These are phyloP conservation scores for Penicillium sp. DNA, from an alignment of 2,329 filamentous ascomycete species.

Conservation along the genomic window DNA sequence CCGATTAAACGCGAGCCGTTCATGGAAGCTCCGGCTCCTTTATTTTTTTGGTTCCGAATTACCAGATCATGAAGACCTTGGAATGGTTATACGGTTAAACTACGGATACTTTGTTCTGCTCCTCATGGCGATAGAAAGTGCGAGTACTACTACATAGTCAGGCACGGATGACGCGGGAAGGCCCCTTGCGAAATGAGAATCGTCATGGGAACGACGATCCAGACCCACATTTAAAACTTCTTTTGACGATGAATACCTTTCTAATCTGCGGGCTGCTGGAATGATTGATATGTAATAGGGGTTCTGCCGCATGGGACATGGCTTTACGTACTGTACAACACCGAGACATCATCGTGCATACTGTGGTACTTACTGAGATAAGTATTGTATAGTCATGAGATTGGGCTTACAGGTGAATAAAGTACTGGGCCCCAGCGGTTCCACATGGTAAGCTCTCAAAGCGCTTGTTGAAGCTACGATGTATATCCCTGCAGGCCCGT, in stretches of 20 bases:
- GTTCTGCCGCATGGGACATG: background rate
- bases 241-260: conserved; percentile 19
- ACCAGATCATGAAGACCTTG: conserved; percentile 5
- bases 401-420: background rate
- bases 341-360: conserved; percentile 12
- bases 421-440: background rate
- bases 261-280: background rate
- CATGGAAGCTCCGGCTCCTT: background rate
- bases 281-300: background rate
- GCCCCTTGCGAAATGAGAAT: conserved; percentile 22
- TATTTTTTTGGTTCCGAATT: conserved; percentile 5
- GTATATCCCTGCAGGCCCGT: conserved; percentile 3
- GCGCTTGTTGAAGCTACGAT: background rate
- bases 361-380: background rate
- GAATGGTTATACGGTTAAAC: background rate
- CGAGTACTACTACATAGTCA: background rate
- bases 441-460: background rate
- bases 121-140: background rate
- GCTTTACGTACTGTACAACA: background rate
- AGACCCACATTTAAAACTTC: conserved; percentile 19
- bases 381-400: background rate
- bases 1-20: conserved; percentile 10
- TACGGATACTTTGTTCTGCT: background rate
- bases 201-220: conserved; percentile 26
- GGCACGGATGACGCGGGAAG: conserved; percentile 22